A percentile compares a stretch with the other conserved stretches of the same genome.
Conservation (phyloP, 2,329 filamentous ascomycete species). For the Phaeophleospora eucalypticola region DNA sequence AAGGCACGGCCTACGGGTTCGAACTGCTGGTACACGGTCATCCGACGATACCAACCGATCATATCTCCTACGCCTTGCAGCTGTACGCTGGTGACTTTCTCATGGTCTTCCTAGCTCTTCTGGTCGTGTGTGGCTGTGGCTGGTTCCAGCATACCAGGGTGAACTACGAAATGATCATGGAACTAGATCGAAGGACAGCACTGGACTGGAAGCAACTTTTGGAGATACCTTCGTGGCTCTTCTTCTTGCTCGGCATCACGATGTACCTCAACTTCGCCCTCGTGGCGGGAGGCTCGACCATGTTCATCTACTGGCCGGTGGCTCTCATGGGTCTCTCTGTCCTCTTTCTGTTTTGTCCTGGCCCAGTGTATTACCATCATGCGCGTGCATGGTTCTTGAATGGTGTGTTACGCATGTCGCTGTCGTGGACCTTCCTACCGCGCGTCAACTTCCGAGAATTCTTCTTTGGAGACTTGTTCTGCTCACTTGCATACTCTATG, state of each 20-base stretch:
- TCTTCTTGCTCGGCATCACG: slow-evolving; percentile 70
- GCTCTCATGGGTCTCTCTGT: slow-evolving; percentile 68
- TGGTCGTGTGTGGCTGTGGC: slow-evolving; percentile 83
- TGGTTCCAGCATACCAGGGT: slow-evolving; percentile 81
- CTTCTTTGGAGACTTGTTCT: slow-evolving; percentile 96
- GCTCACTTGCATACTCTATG: slow-evolving; percentile 85
- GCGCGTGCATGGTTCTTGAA: slow-evolving; percentile 83
- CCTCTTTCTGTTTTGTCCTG: slow-evolving; percentile 67
- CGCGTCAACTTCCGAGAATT: slow-evolving; percentile 97
- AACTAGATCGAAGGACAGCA: slow-evolving; percentile 77
- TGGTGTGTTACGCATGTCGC: slow-evolving; percentile 78
- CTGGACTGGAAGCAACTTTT: slow-evolving; percentile 86
- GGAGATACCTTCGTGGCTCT: slow-evolving; percentile 81
- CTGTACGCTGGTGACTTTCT: slow-evolving; percentile 92
- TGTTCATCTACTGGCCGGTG: slow-evolving; percentile 85
- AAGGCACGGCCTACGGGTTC: slow-evolving; percentile 41
- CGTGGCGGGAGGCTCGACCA: slow-evolving; percentile 54
- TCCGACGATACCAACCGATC: slow-evolving; percentile 23
- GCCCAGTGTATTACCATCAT: slow-evolving; percentile 67
- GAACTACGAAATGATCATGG: slow-evolving; percentile 87
- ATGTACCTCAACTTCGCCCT: slow-evolving; percentile 85
- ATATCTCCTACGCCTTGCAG: slow-evolving; percentile 42
- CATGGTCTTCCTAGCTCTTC: slow-evolving; percentile 69
- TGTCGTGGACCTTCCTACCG: slow-evolving; percentile 68
- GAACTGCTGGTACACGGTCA: slow-evolving; percentile 12